These are phyloP conservation scores for Calonectria montana DNA, from an alignment of 2,329 filamentous ascomycete genomes.

Conservation along the genomic window DNA sequence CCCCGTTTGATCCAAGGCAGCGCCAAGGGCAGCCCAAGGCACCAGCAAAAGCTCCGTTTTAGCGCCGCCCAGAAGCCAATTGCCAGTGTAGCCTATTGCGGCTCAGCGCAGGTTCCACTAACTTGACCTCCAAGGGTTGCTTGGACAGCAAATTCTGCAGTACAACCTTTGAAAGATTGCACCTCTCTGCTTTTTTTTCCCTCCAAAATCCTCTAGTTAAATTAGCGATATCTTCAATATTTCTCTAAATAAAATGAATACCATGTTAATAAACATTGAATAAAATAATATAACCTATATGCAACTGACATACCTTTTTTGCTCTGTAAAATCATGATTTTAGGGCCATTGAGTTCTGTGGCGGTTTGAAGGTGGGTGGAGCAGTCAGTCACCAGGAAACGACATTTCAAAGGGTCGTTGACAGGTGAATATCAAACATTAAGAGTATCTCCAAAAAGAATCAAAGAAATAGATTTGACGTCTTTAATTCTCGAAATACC, in stretches of 20 bases:
- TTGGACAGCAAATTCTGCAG: background rate
- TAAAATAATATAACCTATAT: too few relatives aligned
- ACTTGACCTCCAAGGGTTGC: background rate
- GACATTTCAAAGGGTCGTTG: too few relatives aligned
- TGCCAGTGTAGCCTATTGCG: slow-evolving; percentile 1
- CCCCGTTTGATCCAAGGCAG: slow-evolving; percentile 30
- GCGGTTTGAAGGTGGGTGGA: too few relatives aligned
- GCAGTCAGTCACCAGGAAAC: too few relatives aligned
- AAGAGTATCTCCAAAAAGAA: background rate
- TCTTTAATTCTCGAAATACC: background rate
- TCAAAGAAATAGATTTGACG: background rate
- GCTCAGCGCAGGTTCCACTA: slow-evolving; percentile 22
- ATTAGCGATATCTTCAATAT: too few relatives aligned
- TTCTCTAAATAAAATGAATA: too few relatives aligned
- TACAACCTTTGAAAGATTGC: background rate
- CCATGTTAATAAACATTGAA: too few relatives aligned
- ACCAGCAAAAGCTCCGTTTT: slow-evolving; percentile 6
- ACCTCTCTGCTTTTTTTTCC: too few relatives aligned
- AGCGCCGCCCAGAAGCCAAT: slow-evolving; percentile 2
- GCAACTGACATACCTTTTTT: too few relatives aligned
- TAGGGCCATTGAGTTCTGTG: too few relatives aligned
- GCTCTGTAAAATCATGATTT: too few relatives aligned
- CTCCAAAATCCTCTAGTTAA: too few relatives aligned
- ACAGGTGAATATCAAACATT: background rate
- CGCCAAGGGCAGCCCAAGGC: slow-evolving; percentile 37